Evolutionary conservation across 345 rosid species (phyloP).

Genomic region (Microthlaspi erraticum): DNA sequence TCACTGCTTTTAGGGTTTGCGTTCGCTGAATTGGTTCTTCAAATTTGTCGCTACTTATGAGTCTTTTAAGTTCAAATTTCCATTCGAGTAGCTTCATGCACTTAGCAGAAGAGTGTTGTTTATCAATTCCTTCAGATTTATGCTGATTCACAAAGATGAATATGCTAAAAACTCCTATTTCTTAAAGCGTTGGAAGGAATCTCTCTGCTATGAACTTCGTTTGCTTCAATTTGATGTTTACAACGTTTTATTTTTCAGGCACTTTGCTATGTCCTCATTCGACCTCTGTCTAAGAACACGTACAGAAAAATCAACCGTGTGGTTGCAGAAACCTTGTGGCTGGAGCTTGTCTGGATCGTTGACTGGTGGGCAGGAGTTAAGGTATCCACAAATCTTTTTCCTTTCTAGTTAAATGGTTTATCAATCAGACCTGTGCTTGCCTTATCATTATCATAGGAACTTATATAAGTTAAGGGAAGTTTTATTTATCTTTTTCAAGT

Average conservation of each 20-base stretch:
- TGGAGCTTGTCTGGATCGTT: slow-evolving; percentile 87
- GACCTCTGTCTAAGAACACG: slow-evolving; percentile 78
- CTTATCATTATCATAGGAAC: neutral
- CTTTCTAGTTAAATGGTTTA: neutral
- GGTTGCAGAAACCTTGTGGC: slow-evolving; percentile 85
- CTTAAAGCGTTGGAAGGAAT: neutral
- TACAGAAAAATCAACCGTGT: slow-evolving; percentile 75
- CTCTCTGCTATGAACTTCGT: slow-evolving; percentile 9
- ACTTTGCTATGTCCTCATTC: slow-evolving; percentile 64
- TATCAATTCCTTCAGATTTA: neutral
- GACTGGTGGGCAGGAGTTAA: slow-evolving; percentile 98
- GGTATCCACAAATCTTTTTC: slow-evolving; percentile 48
- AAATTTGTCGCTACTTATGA: slow-evolving; percentile 6
- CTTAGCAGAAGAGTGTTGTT: slow-evolving; percentile 12
- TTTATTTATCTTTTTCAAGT: neutral
- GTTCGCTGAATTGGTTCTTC: neutral
- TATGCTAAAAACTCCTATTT: neutral
- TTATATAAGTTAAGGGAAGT: neutral
- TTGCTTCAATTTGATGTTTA: slow-evolving; percentile 31
- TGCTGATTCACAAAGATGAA: neutral
- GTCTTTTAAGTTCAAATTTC: slow-evolving; percentile 5
- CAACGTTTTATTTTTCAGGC: slow-evolving; percentile 64
- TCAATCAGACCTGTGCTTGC: neutral
- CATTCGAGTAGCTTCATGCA: slow-evolving; percentile 10
- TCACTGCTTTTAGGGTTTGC: slow-evolving; percentile 39